A percentile compares a stretch with the other conserved stretches of the same genome.
Conservation (phyloP, 306 rosid genomes). For the Gleditsia sinensis region DNA sequence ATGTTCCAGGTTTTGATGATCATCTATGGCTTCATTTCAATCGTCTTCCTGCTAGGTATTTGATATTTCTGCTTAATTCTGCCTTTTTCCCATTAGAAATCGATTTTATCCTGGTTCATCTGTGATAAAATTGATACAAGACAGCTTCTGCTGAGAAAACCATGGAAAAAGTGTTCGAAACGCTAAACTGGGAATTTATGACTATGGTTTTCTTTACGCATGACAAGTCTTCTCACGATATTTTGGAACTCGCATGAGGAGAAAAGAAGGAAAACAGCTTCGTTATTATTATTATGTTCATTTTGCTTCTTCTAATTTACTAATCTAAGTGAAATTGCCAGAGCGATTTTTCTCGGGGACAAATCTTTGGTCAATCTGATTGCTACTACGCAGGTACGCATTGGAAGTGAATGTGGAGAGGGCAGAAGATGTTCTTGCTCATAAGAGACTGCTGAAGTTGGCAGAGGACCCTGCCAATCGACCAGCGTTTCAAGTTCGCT, state of each 20-base stretch:
- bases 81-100: not conserved
- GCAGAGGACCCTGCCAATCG: constrained; percentile 75
- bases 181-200: not conserved
- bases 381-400: constrained; percentile 70
- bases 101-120: not conserved
- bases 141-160: not conserved
- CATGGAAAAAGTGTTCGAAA: not conserved
- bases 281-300: no score
- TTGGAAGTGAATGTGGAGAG: constrained; percentile 97
- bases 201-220: not conserved
- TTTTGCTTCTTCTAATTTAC: constrained; percentile 37
- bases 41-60: constrained; percentile 90
- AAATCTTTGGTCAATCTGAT: constrained; percentile 44
- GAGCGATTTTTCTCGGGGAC: constrained; percentile 44
- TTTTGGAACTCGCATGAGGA: constrained; percentile 16
- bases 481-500: constrained; percentile 83
- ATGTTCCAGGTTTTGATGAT: constrained; percentile 83
- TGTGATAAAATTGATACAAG: not conserved
- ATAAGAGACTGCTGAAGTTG: constrained; percentile 75
- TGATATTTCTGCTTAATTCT: not conserved
- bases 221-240: constrained; percentile 1
- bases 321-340: constrained; percentile 41
- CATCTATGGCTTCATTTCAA: constrained; percentile 93
- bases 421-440: constrained; percentile 94
- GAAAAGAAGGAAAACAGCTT: constrained; percentile 25